Percentiles rank a stretch among this genome's conserved stretches.
These are phyloP conservation scores for Ogataea hybrid DNA, from an alignment of 1,139 yeast species.

Conservation along the genomic window DNA sequence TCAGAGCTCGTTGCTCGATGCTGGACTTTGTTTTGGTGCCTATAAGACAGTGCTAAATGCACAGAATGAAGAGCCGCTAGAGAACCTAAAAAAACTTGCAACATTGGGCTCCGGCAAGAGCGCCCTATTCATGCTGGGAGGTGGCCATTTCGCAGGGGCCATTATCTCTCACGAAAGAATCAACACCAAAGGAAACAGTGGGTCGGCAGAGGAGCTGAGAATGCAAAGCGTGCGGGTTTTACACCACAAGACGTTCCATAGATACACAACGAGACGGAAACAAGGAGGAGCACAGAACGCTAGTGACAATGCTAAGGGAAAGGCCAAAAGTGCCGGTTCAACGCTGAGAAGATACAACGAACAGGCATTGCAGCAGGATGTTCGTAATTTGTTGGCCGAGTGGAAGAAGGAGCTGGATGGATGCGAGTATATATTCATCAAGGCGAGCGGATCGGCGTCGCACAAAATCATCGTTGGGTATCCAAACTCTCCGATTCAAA, in stretches of 20 bases:
- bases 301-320: conserved; percentile 87
- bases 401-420: conserved; percentile 63
- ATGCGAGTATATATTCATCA: conserved; percentile 70
- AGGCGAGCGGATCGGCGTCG: conserved; percentile 78
- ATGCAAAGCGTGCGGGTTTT: conserved; percentile 65
- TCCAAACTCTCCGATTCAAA: conserved; percentile 47
- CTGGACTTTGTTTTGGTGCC: conserved; percentile 56
- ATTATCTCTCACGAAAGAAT: conserved; percentile 71
- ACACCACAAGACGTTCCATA: conserved; percentile 83
- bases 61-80: conserved; percentile 42
- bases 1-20: conserved; percentile 44
- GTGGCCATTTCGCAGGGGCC: conserved; percentile 98
- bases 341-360: conserved; percentile 87
- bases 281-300: conserved; percentile 98
- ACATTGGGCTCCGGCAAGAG: conserved; percentile 39
- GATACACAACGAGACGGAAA: conserved; percentile 94
- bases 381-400: conserved; percentile 57
- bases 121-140: conserved; percentile 91
- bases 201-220: conserved; percentile 42
- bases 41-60: conserved; percentile 65
- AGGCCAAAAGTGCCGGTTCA: conserved; percentile 96
- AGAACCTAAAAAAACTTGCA: conserved; percentile 38
- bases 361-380: conserved; percentile 74
- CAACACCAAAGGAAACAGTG: conserved; percentile 52
- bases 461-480: conserved; percentile 59